Conservation (phyloP, 805 yeast species). For the Candida incommunis region DNA sequence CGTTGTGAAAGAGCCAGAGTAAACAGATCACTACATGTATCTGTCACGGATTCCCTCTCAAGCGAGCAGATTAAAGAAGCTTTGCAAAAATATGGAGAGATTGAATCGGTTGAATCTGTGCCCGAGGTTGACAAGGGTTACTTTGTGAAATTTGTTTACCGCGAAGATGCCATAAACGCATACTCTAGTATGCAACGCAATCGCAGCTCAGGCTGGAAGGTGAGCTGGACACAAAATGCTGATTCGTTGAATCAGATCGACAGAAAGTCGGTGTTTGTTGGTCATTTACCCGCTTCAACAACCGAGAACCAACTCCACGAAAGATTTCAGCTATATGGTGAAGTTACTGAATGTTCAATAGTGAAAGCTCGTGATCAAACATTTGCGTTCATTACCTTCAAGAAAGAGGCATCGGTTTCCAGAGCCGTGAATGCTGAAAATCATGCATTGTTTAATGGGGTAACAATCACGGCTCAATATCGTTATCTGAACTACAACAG, state of each 20-base stretch:
- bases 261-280: slow-evolving; percentile 61
- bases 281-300: slow-evolving; percentile 47
- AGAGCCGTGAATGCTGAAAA: slow-evolving; percentile 62
- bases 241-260: slow-evolving; percentile 24
- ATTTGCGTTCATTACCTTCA: slow-evolving; percentile 66
- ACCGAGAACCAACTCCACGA: slow-evolving; percentile 40
- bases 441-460: slow-evolving; percentile 58
- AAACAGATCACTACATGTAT: slow-evolving; percentile 64
- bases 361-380: slow-evolving; percentile 36
- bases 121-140: slow-evolving; percentile 29
- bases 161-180: slow-evolving; percentile 82
- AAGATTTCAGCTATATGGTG: slow-evolving; percentile 58
- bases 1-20: slow-evolving; percentile 88
- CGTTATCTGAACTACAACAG: slow-evolving; percentile 39
- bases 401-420: slow-evolving; percentile 61
- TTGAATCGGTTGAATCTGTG: slow-evolving; percentile 44
- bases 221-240: slow-evolving; percentile 6
- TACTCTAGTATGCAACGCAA: slow-evolving; percentile 30
- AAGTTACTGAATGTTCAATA: slow-evolving; percentile 39
- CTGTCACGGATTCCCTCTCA: slow-evolving; percentile 14
- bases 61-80: slow-evolving; percentile 5
- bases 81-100: slow-evolving; percentile 40
- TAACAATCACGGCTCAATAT: slow-evolving; percentile 76
- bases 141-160: slow-evolving; percentile 65
- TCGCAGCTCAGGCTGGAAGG: slow-evolving; percentile 1